phyloP scores from a whole-genome alignment of 257 asterid genomes.

The Plantago elongata region DNA sequence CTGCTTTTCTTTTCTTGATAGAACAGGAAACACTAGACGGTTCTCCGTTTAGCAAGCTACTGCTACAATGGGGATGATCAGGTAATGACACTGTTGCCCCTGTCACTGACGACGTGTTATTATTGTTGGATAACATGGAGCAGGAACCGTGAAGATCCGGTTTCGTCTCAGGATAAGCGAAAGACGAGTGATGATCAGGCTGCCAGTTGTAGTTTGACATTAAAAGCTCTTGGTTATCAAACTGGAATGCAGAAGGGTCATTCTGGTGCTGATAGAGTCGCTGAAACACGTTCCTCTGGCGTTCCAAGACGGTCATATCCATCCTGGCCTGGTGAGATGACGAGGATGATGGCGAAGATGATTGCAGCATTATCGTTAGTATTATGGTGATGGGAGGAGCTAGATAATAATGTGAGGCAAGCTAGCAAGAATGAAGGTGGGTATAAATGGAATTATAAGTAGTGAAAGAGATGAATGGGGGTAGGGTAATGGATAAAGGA shows the following conservation, averaged over 20 bases:
- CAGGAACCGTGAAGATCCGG: conserved; percentile 16
- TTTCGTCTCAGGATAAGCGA: conserved; percentile 16
- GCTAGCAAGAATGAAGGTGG: conserved; percentile 21
- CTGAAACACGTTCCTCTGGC: conserved; percentile 40
- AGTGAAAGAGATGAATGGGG: conserved; percentile 12
- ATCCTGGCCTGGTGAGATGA: conserved; percentile 14
- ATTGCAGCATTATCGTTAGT: conserved; percentile 22
- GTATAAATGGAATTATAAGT: conserved; percentile 11
- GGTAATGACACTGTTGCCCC: conserved; percentile 16
- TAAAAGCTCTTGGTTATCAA: conserved; percentile 1
- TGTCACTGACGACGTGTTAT: conserved; percentile 28
- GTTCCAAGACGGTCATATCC: conserved; percentile 46
- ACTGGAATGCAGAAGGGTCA: background rate
- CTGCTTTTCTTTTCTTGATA: conserved; percentile 49
- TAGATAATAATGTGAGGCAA: conserved; percentile 10
- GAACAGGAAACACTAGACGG: conserved; percentile 11
- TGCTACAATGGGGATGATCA: conserved; percentile 24
- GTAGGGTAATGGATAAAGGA: conserved; percentile 21
- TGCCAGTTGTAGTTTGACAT: background rate
- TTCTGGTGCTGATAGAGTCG: conserved; percentile 31
- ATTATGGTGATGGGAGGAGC: conserved; percentile 6
- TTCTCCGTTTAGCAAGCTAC: conserved; percentile 10
- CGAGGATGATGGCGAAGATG: conserved; percentile 3
- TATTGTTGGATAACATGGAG: conserved; percentile 24
- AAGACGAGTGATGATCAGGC: background rate